Evolutionary conservation across 768 basidiomycete species (phyloP).

Genomic region (Kwoniella bestiolae): DNA sequence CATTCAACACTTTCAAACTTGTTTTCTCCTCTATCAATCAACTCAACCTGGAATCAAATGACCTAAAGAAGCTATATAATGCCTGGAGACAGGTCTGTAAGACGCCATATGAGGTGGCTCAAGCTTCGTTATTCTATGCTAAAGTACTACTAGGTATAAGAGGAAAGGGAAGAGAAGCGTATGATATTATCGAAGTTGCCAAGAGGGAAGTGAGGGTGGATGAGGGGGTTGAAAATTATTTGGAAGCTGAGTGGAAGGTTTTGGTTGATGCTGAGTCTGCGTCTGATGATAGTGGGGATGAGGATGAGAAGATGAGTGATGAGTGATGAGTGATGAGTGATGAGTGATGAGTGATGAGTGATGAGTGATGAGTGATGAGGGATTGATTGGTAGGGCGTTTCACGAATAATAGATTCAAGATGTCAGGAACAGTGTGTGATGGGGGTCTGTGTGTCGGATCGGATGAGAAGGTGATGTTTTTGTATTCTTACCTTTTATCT

Average conservation of each 20-base stretch:
- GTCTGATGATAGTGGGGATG: constrained; percentile 13
- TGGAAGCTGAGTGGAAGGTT: constrained; percentile 24
- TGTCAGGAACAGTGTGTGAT: neutral
- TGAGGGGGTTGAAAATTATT: constrained; percentile 3
- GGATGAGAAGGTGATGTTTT: constrained; percentile 5
- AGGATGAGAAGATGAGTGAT: constrained; percentile 20
- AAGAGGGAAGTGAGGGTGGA: constrained; percentile 32
- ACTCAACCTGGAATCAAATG: neutral
- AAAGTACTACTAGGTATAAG: constrained; percentile 26
- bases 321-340: constrained; percentile 14
- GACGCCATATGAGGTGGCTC: constrained; percentile 28
- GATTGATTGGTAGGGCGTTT: constrained; percentile 10
- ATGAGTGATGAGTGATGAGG: constrained; percentile 13
- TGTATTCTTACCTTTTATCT: neutral
- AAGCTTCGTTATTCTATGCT: constrained; percentile 30
- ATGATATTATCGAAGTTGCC: constrained; percentile 25
- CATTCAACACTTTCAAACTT: constrained; percentile 24
- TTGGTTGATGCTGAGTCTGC: constrained; percentile 18
- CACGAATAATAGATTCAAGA: neutral
- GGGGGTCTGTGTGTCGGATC: neutral
- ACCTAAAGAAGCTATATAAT: constrained; percentile 32
- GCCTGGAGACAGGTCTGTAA: constrained; percentile 31
- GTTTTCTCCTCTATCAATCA: constrained; percentile 27
- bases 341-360: constrained; percentile 16
- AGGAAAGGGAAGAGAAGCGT: constrained; percentile 37